Conservation (phyloP, 2,329 filamentous ascomycete genomes). For the Phaeophleospora eucalypticola region DNA sequence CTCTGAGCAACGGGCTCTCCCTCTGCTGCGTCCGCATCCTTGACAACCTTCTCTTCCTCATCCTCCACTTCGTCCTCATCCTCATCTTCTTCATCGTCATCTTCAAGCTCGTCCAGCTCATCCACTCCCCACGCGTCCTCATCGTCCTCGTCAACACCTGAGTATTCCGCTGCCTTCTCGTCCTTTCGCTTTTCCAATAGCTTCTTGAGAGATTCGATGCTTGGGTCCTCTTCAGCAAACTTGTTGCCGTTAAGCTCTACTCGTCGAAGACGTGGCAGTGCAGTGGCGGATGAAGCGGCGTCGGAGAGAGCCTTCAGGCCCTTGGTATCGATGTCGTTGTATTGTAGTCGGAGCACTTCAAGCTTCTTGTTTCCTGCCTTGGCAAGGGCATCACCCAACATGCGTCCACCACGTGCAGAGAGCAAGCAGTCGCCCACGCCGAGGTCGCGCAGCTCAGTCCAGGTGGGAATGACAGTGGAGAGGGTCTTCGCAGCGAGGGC, state of each 20-base stretch:
- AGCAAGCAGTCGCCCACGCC: slow-evolving; percentile 87
- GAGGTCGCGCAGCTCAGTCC: slow-evolving; percentile 74
- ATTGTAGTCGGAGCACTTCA: slow-evolving; percentile 78
- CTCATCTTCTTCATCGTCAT: slow-evolving; percentile 59
- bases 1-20: slow-evolving; percentile 67
- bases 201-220: slow-evolving; percentile 63
- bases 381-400: slow-evolving; percentile 68
- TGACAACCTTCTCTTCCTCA: slow-evolving; percentile 65
- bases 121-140: slow-evolving; percentile 85
- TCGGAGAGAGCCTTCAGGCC: slow-evolving; percentile 68
- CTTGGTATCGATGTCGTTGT: slow-evolving; percentile 83
- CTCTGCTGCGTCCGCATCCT: slow-evolving; percentile 68
- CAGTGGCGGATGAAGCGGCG: slow-evolving; percentile 55
- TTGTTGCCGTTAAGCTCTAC: slow-evolving; percentile 96
- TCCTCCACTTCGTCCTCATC: slow-evolving; percentile 51
- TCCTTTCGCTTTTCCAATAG: slow-evolving; percentile 49
- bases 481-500: slow-evolving; percentile 72
- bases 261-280: slow-evolving; percentile 72
- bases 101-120: slow-evolving; percentile 79
- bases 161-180: slow-evolving; percentile 50
- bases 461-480: slow-evolving; percentile 67
- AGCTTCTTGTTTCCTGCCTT: slow-evolving; percentile 74
- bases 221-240: slow-evolving; percentile 78
- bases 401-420: slow-evolving; percentile 68
- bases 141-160: slow-evolving; percentile 58